A percentile compares a stretch with the other conserved stretches of the same genome.
phyloP scores from a whole-genome alignment of 75 land plant genomes.

The Selaginella moellendorffii region DNA sequence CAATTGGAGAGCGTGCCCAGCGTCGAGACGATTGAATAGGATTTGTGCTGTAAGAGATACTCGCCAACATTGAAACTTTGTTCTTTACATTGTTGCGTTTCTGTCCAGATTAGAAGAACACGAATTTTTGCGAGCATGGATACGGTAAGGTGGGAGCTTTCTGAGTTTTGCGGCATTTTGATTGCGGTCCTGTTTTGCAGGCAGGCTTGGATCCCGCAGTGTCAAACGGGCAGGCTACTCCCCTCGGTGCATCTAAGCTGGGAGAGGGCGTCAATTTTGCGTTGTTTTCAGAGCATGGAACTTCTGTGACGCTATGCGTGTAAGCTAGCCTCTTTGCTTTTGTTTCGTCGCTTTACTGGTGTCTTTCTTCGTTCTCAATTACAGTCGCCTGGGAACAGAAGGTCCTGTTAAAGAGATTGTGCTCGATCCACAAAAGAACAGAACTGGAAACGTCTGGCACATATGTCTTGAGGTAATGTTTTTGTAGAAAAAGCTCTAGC shows the following conservation, averaged over 20 bases:
- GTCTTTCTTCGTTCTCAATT: too few relatives aligned
- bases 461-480: constrained; percentile 57
- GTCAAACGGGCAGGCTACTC: constrained; percentile 52
- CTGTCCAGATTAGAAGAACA: not conserved
- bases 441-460: constrained; percentile 84
- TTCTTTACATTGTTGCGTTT: too few relatives aligned
- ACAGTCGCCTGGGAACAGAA: constrained; percentile 4
- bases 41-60: too few relatives aligned
- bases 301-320: constrained; percentile 66
- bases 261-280: constrained; percentile 79
- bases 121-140: not conserved
- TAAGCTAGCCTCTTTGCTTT: too few relatives aligned
- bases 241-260: constrained; percentile 65
- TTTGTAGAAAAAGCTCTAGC: not conserved
- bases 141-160: not conserved
- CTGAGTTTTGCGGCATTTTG: not conserved
- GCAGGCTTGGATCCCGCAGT: not conserved
- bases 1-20: too few relatives aligned
- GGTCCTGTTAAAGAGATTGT: constrained; percentile 35
- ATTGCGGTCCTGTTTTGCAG: not conserved
- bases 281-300: constrained; percentile 73
- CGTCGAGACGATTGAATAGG: too few relatives aligned
- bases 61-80: too few relatives aligned
- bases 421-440: constrained; percentile 49
- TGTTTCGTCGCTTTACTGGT: too few relatives aligned